These are phyloP conservation scores for Suhomyces canberraensis DNA, from an alignment of 805 yeast species.

Conservation along the genomic window DNA sequence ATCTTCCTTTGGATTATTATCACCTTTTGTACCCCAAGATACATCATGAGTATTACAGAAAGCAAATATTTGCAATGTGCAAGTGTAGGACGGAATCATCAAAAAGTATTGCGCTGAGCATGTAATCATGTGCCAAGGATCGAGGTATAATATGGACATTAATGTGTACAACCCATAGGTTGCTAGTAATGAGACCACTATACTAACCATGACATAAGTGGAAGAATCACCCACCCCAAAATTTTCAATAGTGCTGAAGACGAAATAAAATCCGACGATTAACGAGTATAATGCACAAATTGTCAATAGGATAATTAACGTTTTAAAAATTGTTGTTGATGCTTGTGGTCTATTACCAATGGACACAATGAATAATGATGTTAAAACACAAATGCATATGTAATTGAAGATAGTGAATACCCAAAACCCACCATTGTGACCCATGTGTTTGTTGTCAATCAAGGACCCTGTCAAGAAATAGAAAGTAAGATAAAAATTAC, in stretches of 20 bases:
- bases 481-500: slow-evolving; percentile 27
- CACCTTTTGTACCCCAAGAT: slow-evolving; percentile 99
- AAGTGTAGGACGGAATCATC: slow-evolving; percentile 86
- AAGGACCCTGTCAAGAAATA: slow-evolving; percentile 69
- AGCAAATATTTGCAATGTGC: slow-evolving; percentile 92
- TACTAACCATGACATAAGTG: slow-evolving; percentile 59
- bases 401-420: slow-evolving; percentile 84
- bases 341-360: slow-evolving; percentile 99
- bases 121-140: slow-evolving; percentile 94
- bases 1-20: slow-evolving; percentile 60
- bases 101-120: slow-evolving; percentile 85
- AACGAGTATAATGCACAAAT: slow-evolving; percentile 80
- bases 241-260: slow-evolving; percentile 47
- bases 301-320: slow-evolving; percentile 68
- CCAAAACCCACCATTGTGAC: slow-evolving; percentile 74
- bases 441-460: slow-evolving; percentile 40
- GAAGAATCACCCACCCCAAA: slow-evolving; percentile 42
- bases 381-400: slow-evolving; percentile 73
- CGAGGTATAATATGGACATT: slow-evolving; percentile 81
- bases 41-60: slow-evolving; percentile 98
- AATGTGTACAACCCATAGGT: slow-evolving; percentile 87
- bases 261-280: slow-evolving; percentile 78
- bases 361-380: slow-evolving; percentile 86
- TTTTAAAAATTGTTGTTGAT: slow-evolving; percentile 72
- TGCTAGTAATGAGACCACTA: slow-evolving; percentile 79